Base-by-base conservation (phyloP, 148 eudicot species). In the Cornus florida region DNA sequence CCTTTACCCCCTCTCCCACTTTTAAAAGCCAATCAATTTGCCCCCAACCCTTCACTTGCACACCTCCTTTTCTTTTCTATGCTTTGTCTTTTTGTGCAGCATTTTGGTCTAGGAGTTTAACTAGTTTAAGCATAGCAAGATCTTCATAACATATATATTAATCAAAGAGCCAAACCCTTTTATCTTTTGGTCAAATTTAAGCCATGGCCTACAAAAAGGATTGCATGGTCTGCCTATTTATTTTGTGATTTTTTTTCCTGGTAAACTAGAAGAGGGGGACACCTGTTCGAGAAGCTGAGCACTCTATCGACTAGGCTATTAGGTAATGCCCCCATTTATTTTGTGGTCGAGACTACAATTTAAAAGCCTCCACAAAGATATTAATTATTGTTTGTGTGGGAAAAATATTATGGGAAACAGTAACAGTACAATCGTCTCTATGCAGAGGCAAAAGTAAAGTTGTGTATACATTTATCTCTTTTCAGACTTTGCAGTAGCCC, bases 41-140 rank as follows among this genome's bases (percentile, higher is more conserved):
- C 69, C 77, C 69, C 77, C 77, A 66, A 74, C 77, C 62, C 69
- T 62, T 75, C 53, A 60, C 77, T 38, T 13, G 12, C 69, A 10
- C 13, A 28, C 4, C 24, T 14, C 20, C 39, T 75, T 22, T 62
- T 62, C 69, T 31, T 16, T 28, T 62, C 41, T 59, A 6, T 62
- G 67, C 10, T n/a, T 38, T 7, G 41, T 4, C 17, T 59, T 74
- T 35, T 74, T 59, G 67, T 33, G 76, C 75, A 33, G 46, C 60
- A 17, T 19, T 19, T 73, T 10, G 66, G 33, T 74, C 9, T 5
- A 12, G 24, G 46, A 56, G 65, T 53, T 31, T 32, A 53, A 17
- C 24, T 9, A n/a, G 10, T 9, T 9, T 9, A 43, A 43, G 48
- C 48, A 43, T 43, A 43, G 48, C 8, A 6, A 6, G 32, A 23